Evolutionary conservation across 345 rosid species (phyloP).

Genomic region (Melaleuca alternifolia): DNA sequence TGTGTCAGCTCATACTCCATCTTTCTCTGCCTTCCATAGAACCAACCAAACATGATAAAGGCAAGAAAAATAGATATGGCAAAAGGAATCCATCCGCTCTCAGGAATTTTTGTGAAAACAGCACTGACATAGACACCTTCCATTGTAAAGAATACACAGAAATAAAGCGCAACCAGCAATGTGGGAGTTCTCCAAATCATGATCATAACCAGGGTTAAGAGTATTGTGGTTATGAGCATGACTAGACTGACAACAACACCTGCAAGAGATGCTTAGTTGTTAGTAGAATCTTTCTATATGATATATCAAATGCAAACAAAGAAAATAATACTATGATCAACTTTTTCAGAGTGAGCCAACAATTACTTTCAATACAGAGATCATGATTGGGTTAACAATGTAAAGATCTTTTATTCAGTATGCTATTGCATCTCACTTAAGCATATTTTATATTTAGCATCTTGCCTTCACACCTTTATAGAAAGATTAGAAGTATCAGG

Average conservation of each 20-base stretch:
- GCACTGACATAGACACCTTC: slow-evolving; percentile 85
- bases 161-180: slow-evolving; percentile 51
- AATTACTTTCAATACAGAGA: background rate
- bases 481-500: background rate
- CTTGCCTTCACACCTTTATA: background rate
- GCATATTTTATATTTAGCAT: background rate
- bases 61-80: slow-evolving; percentile 70
- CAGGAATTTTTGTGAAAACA: slow-evolving; percentile 55
- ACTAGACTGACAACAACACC: slow-evolving; percentile 82
- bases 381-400: background rate
- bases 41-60: slow-evolving; percentile 83
- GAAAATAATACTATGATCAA: background rate
- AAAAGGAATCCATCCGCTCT: slow-evolving; percentile 93
- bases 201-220: slow-evolving; percentile 72
- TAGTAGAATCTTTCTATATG: background rate
- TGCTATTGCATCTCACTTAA: background rate
- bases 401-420: background rate
- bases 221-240: slow-evolving; percentile 77
- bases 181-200: slow-evolving; percentile 71
- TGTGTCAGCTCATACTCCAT: slow-evolving; percentile 59
- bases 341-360: background rate
- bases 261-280: slow-evolving; percentile 10
- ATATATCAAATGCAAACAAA: background rate
- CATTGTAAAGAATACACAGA: slow-evolving; percentile 47
- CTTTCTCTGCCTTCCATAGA: slow-evolving; percentile 78